These are phyloP conservation scores for Trichoderma semiorbis DNA, from an alignment of 2,329 filamentous ascomycete genomes.

Conservation along the genomic window DNA sequence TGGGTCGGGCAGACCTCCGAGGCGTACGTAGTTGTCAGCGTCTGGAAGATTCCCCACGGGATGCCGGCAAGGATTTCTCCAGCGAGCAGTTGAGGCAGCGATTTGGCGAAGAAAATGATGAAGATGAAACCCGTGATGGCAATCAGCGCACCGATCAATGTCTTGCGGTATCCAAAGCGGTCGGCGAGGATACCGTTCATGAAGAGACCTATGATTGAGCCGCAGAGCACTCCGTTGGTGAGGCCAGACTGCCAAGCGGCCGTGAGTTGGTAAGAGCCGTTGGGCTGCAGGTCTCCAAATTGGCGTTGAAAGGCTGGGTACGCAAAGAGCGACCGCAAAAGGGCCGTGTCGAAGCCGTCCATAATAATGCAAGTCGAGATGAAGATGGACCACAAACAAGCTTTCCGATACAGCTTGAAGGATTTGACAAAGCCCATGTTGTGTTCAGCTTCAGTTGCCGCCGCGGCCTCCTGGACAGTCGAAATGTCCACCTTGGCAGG, in stretches of 20 bases:
- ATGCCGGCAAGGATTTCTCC: slow-evolving; percentile 47
- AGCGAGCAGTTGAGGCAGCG: slow-evolving; percentile 39
- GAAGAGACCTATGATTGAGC: slow-evolving; percentile 50
- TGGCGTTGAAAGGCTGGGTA: slow-evolving; percentile 38
- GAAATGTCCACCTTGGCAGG: slow-evolving; percentile 17
- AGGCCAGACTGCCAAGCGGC: slow-evolving; percentile 52
- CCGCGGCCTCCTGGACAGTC: slow-evolving; percentile 23
- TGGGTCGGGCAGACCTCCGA: slow-evolving; percentile 45
- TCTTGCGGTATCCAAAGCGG: slow-evolving; percentile 44
- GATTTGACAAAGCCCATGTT: slow-evolving; percentile 33
- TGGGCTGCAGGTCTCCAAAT: slow-evolving; percentile 35
- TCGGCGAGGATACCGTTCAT: slow-evolving; percentile 48
- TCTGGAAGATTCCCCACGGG: slow-evolving; percentile 47
- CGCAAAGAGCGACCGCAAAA: slow-evolving; percentile 41
- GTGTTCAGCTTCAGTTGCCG: slow-evolving; percentile 34
- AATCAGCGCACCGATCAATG: slow-evolving; percentile 42
- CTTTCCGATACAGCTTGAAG: slow-evolving; percentile 39
- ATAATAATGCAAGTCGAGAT: slow-evolving; percentile 38
- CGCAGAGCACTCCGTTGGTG: slow-evolving; percentile 45
- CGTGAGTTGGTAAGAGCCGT: slow-evolving; percentile 44
- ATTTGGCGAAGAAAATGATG: slow-evolving; percentile 45
- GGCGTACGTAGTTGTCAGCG: slow-evolving; percentile 46
- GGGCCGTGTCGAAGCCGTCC: slow-evolving; percentile 40
- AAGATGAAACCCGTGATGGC: slow-evolving; percentile 44
- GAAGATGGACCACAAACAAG: slow-evolving; percentile 37